Evolutionary conservation across 2,329 filamentous ascomycete species (phyloP).

Genomic region (Ophiobolus disseminans): DNA sequence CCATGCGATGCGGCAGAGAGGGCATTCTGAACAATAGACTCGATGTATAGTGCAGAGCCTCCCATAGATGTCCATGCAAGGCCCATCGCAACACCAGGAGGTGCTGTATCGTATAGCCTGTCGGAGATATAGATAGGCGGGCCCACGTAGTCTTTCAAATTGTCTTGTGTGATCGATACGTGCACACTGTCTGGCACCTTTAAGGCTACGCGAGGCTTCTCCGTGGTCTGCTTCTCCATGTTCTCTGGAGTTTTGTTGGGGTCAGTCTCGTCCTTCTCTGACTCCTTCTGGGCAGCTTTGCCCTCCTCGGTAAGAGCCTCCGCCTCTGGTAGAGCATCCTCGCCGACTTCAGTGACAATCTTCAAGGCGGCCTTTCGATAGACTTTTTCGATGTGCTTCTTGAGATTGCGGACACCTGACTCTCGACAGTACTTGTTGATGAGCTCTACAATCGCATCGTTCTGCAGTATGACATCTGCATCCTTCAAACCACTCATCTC

Average conservation of each 20-base stretch:
- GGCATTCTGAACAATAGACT: conserved; percentile 89
- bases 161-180: conserved; percentile 84
- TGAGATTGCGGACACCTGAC: conserved; percentile 94
- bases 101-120: conserved; percentile 90
- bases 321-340: conserved; percentile 80
- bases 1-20: conserved; percentile 77
- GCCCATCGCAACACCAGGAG: conserved; percentile 95
- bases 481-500: conserved; percentile 89
- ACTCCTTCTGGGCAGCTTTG: conserved; percentile 76
- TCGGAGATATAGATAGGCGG: conserved; percentile 96
- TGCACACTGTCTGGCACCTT: conserved; percentile 87
- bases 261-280: conserved; percentile 69
- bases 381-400: conserved; percentile 99
- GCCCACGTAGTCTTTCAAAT: conserved; percentile 95
- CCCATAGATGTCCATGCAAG: conserved; percentile 98
- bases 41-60: conserved; percentile 94
- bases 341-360: conserved; percentile 93
- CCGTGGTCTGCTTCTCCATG: conserved; percentile 66
- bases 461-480: conserved; percentile 84
- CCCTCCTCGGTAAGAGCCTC: conserved; percentile 85
- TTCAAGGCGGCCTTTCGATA: conserved; percentile 97
- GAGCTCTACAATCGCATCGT: conserved; percentile 90
- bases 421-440: conserved; percentile 99
- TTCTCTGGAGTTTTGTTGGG: conserved; percentile 67
- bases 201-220: conserved; percentile 75